These are phyloP conservation scores for Epichloe sylvatica DNA, from an alignment of 2,329 filamentous ascomycete genomes.

Conservation along the genomic window DNA sequence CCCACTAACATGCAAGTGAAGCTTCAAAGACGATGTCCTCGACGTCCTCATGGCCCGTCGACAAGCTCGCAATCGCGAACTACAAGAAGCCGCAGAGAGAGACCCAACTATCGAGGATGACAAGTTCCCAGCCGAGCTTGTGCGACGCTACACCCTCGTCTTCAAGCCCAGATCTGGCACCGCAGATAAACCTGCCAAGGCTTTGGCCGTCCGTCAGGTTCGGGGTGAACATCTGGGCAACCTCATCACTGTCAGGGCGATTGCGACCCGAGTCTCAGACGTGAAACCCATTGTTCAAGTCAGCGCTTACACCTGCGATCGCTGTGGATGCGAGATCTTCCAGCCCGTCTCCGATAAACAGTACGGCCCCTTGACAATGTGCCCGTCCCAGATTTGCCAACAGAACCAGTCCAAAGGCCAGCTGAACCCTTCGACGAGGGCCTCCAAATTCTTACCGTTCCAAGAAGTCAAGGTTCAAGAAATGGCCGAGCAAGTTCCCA, in stretches of 20 bases:
- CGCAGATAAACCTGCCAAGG: constrained; percentile 46
- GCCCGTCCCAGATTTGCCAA: constrained; percentile 80
- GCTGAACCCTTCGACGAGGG: constrained; percentile 84
- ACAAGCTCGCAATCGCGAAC: constrained; percentile 68
- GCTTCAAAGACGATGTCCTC: constrained; percentile 93
- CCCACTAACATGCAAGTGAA: constrained; percentile 19
- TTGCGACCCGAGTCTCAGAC: constrained; percentile 88
- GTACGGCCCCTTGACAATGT: constrained; percentile 74
- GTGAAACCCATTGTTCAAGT: constrained; percentile 97
- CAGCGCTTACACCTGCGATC: constrained; percentile 94
- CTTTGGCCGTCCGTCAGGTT: constrained; percentile 82
- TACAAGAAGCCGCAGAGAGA: constrained; percentile 52
- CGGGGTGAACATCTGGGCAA: constrained; percentile 84
- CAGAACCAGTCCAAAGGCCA: constrained; percentile 86
- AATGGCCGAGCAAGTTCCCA: constrained; percentile 96
- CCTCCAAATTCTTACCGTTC: constrained; percentile 93
- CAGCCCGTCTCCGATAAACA: constrained; percentile 87
- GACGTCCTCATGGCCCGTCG: constrained; percentile 94
- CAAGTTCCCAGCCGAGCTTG: constrained; percentile 83
- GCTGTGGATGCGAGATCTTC: constrained; percentile 94
- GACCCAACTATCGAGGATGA: constrained; percentile 54
- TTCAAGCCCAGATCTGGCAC: constrained; percentile 82
- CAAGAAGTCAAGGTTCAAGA: constrained; percentile 98
- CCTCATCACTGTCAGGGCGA: constrained; percentile 87
- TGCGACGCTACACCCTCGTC: constrained; percentile 84